Conservation (phyloP, 2,329 filamentous ascomycete genomes). For the Stagonosporopsis chrysanthemi region DNA sequence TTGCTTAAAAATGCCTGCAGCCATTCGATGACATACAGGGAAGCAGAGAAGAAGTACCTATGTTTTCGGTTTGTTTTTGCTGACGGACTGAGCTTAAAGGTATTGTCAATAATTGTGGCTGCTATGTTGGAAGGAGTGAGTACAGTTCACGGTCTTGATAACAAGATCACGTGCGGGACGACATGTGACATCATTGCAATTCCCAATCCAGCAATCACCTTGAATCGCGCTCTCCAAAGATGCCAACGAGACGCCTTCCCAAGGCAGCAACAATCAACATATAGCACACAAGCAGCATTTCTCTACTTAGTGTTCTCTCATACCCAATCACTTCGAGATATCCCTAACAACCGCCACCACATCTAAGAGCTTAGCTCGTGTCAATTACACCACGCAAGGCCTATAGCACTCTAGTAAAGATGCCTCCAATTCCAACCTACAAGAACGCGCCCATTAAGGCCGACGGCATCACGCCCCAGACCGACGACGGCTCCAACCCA, state of each 20-base stretch:
- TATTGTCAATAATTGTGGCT: too few species aligned
- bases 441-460: conserved; percentile 57
- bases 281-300: neutral
- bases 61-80: too few species aligned
- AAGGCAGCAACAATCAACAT: conserved; percentile 33
- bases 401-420: conserved; percentile 28
- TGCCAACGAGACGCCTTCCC: conserved; percentile 23
- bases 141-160: too few species aligned
- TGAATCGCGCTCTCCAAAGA: conserved; percentile 17
- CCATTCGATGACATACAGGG: too few species aligned
- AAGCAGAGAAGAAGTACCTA: too few species aligned
- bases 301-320: neutral
- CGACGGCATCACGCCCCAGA: conserved; percentile 48
- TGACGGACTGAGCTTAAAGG: too few species aligned
- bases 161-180: conserved; percentile 8
- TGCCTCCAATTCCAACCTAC: conserved; percentile 58
- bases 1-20: too few species aligned
- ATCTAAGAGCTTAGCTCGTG: neutral
- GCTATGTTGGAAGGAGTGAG: too few species aligned
- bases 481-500: conserved; percentile 36
- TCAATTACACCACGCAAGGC: neutral
- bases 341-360: neutral
- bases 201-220: conserved; percentile 33
- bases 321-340: neutral
- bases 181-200: conserved; percentile 35